phyloP scores from a whole-genome alignment of 1,139 yeast species.

The Geotrichum reessii region DNA sequence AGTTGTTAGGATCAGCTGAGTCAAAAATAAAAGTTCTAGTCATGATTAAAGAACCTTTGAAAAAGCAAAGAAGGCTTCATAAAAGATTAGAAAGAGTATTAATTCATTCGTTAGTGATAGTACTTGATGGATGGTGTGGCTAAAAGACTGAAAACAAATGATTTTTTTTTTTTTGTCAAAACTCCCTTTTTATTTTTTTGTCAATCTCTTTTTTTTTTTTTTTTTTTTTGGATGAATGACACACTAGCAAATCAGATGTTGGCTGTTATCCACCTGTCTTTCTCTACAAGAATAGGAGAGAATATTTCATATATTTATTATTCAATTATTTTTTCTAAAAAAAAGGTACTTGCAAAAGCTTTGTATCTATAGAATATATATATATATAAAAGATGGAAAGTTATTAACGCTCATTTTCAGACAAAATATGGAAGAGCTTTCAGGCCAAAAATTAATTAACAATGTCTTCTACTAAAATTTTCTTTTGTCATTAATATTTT shows the following conservation, averaged over 20 bases:
- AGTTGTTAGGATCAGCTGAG: slow-evolving; percentile 19
- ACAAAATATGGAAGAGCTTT: no score
- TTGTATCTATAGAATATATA: no score
- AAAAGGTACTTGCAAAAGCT: no score
- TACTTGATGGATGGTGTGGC: not conserved
- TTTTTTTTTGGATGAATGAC: not conserved
- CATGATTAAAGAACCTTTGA: slow-evolving; percentile 5
- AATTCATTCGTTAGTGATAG: not conserved
- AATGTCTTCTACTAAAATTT: no score
- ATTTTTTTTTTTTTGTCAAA: not conserved
- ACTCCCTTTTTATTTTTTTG: slow-evolving; percentile 2
- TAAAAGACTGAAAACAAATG: no score
- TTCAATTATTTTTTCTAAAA: no score
- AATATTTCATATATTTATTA: not conserved
- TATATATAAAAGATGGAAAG: no score
- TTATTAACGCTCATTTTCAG: no score
- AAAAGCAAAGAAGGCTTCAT: not conserved
- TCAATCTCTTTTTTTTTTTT: slow-evolving; percentile 7
- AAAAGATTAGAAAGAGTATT: not conserved
- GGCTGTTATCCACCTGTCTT: not conserved
- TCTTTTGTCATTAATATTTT: no score
- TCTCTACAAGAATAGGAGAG: not conserved
- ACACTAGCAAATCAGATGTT: not conserved
- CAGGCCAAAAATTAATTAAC: no score
- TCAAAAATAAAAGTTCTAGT: slow-evolving; percentile 17